A percentile compares a stretch with the other conserved stretches of the same genome.
phyloP scores from a whole-genome alignment of 768 basidiomycete species.

The Paxillus rubicundulus region DNA sequence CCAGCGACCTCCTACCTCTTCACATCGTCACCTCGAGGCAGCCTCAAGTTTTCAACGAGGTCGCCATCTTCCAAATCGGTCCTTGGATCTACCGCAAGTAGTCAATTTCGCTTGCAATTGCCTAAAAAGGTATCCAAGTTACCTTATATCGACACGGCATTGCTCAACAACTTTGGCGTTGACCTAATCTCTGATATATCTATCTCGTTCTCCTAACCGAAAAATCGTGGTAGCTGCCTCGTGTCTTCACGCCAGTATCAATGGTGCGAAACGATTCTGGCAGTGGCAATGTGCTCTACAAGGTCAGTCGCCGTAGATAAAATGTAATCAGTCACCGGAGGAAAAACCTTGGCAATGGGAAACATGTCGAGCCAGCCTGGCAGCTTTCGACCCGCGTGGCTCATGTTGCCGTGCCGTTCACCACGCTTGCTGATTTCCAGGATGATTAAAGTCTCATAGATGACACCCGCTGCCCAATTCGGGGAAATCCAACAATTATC shows the following conservation, averaged over 20 bases:
- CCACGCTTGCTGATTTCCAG: neutral
- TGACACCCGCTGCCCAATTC: neutral
- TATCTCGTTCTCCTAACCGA: no score
- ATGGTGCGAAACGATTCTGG: no score
- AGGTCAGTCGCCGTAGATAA: no score
- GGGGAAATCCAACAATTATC: no score
- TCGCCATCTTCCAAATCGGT: slow-evolving; percentile 25
- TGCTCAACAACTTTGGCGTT: no score
- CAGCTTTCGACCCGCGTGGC: neutral
- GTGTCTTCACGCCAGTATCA: no score
- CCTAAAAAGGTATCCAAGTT: neutral
- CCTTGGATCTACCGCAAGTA: slow-evolving; percentile 26
- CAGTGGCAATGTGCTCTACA: no score
- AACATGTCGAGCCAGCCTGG: neutral
- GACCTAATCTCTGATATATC: no score
- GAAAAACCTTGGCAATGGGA: no score
- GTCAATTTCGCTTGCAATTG: neutral
- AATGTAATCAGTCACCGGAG: no score
- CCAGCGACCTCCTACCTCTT: slow-evolving; percentile 27
- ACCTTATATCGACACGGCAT: neutral
- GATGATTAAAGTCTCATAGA: neutral
- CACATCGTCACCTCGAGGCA: slow-evolving; percentile 40
- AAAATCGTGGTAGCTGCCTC: no score
- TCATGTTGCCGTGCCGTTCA: neutral
- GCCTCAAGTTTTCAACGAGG: slow-evolving; percentile 33